A percentile compares a stretch with the other conserved stretches of the same genome.
These are phyloP conservation scores for Lentinula sp. DNA, from an alignment of 768 basidiomycete genomes.

Conservation along the genomic window DNA sequence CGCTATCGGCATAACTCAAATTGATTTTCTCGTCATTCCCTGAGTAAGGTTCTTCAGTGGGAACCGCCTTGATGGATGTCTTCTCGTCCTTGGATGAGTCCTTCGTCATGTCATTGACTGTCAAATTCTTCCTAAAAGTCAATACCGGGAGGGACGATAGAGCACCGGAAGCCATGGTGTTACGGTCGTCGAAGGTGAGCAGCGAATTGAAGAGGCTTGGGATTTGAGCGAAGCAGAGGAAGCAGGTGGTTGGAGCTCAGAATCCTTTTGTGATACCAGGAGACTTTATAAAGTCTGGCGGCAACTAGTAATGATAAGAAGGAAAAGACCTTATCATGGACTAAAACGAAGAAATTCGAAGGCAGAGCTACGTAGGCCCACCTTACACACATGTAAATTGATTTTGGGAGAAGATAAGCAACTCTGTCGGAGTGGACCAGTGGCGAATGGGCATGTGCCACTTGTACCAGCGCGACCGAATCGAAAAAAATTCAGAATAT, in stretches of 20 bases:
- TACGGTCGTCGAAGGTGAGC: neutral
- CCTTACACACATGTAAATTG: neutral
- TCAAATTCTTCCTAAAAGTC: neutral
- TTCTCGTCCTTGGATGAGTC: constrained; percentile 9
- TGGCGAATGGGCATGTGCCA: neutral
- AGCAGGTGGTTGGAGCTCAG: neutral
- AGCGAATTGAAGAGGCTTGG: neutral
- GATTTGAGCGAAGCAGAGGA: neutral
- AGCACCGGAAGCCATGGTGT: neutral
- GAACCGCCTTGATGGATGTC: neutral
- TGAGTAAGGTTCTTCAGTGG: neutral
- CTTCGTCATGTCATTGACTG: neutral
- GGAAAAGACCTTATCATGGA: neutral
- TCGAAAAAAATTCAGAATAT: neutral
- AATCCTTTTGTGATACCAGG: no score
- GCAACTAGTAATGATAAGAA: neutral
- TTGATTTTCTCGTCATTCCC: neutral
- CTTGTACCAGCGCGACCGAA: neutral
- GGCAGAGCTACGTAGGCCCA: neutral
- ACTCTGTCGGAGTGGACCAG: neutral
- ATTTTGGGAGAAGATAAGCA: neutral
- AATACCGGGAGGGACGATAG: neutral
- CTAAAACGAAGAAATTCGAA: neutral
- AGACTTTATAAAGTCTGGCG: neutral
- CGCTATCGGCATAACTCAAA: neutral